Percentiles rank a stretch among this genome's conserved stretches.
phyloP scores from a whole-genome alignment of 2,329 filamentous ascomycete genomes.

The Talaromyces funiculosus region DNA sequence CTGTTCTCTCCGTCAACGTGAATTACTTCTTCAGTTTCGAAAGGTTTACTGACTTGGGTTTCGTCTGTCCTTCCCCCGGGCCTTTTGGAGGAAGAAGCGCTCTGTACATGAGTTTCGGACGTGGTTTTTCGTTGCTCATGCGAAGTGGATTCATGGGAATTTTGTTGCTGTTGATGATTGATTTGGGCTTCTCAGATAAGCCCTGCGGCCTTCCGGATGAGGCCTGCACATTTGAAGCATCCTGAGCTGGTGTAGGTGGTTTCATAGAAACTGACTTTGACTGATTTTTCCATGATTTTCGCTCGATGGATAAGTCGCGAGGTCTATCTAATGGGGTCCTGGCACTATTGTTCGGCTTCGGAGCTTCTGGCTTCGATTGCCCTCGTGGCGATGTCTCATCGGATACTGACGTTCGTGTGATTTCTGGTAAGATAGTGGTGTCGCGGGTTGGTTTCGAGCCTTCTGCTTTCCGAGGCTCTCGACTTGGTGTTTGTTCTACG shows the following conservation, averaged over 20 bases:
- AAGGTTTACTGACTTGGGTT: constrained; percentile 28
- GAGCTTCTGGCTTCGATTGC: background rate
- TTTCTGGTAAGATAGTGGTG: background rate
- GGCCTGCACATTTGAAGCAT: background rate
- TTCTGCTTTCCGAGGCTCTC: background rate
- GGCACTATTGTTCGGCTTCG: background rate
- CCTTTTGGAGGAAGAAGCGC: constrained; percentile 26
- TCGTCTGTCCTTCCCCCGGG: constrained; percentile 10
- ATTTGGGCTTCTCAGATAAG: background rate
- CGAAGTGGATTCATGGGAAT: constrained; percentile 25
- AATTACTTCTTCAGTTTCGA: constrained; percentile 12
- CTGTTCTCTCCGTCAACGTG: constrained; percentile 14
- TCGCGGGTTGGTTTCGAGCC: background rate
- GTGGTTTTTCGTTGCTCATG: constrained; percentile 31
- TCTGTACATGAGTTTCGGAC: constrained; percentile 41
- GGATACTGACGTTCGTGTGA: background rate
- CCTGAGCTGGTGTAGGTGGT: background rate
- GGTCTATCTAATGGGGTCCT: background rate
- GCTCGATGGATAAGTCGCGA: background rate
- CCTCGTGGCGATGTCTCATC: background rate
- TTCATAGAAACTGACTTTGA: background rate
- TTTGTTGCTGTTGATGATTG: background rate
- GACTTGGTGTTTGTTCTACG: background rate
- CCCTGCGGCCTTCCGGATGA: background rate
- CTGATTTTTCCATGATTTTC: background rate